Percentiles rank a stretch among this genome's conserved stretches.
phyloP scores from a whole-genome alignment of 2,329 filamentous ascomycete species.

The Hypoxylon sp. region DNA sequence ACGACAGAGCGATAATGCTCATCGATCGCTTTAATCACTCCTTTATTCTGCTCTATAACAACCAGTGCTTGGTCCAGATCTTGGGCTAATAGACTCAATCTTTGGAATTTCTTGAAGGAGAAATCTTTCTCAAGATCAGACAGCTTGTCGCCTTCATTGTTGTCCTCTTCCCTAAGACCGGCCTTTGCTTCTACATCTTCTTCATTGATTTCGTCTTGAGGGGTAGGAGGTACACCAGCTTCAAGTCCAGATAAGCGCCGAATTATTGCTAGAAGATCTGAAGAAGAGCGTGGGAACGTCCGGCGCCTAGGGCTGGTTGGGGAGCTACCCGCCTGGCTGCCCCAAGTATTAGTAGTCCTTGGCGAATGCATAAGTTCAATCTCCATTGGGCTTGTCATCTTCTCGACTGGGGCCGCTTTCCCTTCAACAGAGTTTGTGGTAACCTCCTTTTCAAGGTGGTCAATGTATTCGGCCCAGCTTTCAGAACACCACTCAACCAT shows the following conservation, averaged over 20 bases:
- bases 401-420: conserved; percentile 32
- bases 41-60: conserved; percentile 44
- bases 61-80: conserved; percentile 39
- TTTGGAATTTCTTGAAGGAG: conserved; percentile 42
- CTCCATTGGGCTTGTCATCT: conserved; percentile 22
- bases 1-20: conserved; percentile 38
- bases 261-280: conserved; percentile 26
- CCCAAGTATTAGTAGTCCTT: conserved; percentile 19
- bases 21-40: conserved; percentile 36
- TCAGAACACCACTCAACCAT: conserved; percentile 46
- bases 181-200: conserved; percentile 21
- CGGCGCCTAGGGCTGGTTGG: conserved; percentile 7
- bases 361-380: conserved; percentile 26
- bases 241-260: conserved; percentile 18
- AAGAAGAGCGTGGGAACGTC: conserved; percentile 17
- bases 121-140: conserved; percentile 37
- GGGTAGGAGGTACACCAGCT: background rate
- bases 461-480: conserved; percentile 43
- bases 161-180: conserved; percentile 8
- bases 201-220: conserved; percentile 3
- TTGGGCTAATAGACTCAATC: conserved; percentile 29
- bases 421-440: conserved; percentile 21
- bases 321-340: conserved; percentile 16
- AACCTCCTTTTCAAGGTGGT: conserved; percentile 37
- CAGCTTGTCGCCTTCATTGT: conserved; percentile 19